Evolutionary conservation across 305 asterid species (phyloP).

Genomic region (Fraxinus latifolia): DNA sequence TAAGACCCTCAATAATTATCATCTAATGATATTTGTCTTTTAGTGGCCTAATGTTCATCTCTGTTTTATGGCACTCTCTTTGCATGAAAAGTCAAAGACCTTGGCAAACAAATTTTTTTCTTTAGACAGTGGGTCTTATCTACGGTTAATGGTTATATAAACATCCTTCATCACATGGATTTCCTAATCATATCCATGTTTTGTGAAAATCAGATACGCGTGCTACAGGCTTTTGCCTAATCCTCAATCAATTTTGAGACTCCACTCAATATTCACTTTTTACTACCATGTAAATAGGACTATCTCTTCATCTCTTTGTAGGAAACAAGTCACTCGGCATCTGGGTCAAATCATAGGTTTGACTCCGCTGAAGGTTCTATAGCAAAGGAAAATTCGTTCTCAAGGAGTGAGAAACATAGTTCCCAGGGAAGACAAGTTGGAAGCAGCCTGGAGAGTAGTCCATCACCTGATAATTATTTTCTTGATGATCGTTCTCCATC

Average conservation of each 20-base stretch:
- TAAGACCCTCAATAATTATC: not conserved
- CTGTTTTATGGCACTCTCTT: not conserved
- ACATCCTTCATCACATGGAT: not conserved
- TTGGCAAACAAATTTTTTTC: not conserved
- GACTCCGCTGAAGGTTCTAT: conserved; percentile 36
- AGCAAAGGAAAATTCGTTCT: conserved; percentile 23
- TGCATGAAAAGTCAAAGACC: not conserved
- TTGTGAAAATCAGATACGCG: not conserved
- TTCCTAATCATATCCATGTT: not conserved
- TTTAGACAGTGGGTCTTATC: not conserved
- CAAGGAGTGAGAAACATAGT: conserved; percentile 29
- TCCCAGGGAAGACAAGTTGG: conserved; percentile 29
- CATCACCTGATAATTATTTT: conserved; percentile 34
- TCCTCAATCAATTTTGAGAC: not conserved
- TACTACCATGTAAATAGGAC: not conserved
- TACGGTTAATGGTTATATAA: not conserved
- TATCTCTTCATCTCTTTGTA: conserved; percentile 30
- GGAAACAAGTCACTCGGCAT: conserved; percentile 48
- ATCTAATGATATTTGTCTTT: not conserved
- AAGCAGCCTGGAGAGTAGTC: conserved; percentile 34
- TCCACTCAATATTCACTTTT: not conserved
- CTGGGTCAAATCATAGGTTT: conserved; percentile 36
- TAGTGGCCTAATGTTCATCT: not conserved
- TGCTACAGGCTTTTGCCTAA: not conserved
- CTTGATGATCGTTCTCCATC: conserved; percentile 39